These are phyloP conservation scores for Noccaea caerulescens DNA, from an alignment of 345 rosid genomes.

Conservation along the genomic window DNA sequence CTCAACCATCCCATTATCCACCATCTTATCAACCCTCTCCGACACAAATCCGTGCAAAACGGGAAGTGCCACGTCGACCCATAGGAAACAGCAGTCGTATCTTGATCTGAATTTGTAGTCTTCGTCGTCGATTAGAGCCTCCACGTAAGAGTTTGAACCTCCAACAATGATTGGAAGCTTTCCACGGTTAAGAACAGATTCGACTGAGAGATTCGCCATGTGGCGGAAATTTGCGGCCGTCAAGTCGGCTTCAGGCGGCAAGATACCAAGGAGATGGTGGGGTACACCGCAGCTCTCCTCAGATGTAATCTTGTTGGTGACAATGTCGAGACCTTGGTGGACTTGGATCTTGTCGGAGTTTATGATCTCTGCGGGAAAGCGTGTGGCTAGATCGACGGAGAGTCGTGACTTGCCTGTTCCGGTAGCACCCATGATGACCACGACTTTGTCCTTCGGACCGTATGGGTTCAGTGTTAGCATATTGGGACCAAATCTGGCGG, in stretches of 20 bases:
- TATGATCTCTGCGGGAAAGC: constrained; percentile 66
- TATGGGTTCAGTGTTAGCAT: constrained; percentile 38
- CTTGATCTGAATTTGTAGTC: constrained; percentile 50
- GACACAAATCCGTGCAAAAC: constrained; percentile 53
- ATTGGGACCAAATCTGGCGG: constrained; percentile 43
- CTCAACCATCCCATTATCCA: constrained; percentile 61
- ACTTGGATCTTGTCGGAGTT: constrained; percentile 84
- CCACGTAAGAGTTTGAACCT: constrained; percentile 78
- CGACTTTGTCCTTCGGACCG: constrained; percentile 58
- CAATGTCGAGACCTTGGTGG: constrained; percentile 63
- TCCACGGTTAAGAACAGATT: constrained; percentile 48
- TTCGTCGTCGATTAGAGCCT: constrained; percentile 55
- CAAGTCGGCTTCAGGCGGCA: constrained; percentile 57
- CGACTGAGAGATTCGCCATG: constrained; percentile 52
- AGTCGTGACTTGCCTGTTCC: constrained; percentile 80
- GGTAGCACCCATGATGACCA: constrained; percentile 72
- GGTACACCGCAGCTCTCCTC: constrained; percentile 64
- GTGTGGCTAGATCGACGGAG: constrained; percentile 71
- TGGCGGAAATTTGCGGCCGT: constrained; percentile 54
- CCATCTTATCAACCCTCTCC: constrained; percentile 71
- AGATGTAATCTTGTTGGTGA: constrained; percentile 67
- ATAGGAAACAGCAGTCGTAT: constrained; percentile 67
- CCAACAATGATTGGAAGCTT: constrained; percentile 74
- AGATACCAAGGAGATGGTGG: constrained; percentile 66
- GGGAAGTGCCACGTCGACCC: constrained; percentile 65